A percentile compares a stretch with the other conserved stretches of the same genome.
These are phyloP conservation scores for Rossbeevera mucosa DNA, from an alignment of 768 basidiomycete species.

Conservation along the genomic window DNA sequence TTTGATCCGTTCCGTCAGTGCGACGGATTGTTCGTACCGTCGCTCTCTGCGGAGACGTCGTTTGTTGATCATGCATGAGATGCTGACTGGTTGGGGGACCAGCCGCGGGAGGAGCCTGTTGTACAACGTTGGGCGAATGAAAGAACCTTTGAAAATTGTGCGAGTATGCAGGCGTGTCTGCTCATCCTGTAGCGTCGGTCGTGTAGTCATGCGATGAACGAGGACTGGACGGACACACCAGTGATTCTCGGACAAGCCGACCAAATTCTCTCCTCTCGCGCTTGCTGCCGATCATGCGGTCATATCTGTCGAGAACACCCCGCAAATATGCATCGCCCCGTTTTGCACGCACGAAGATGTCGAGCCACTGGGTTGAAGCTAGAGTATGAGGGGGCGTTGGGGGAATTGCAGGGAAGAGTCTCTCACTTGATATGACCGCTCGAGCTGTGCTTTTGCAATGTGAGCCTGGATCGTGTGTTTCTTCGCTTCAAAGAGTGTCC, in stretches of 20 bases:
- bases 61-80: constrained; percentile 63
- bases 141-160: constrained; percentile 68
- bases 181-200: constrained; percentile 44
- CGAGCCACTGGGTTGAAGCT: constrained; percentile 44
- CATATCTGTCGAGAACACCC: constrained; percentile 53
- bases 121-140: constrained; percentile 57
- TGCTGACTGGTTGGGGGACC: constrained; percentile 69
- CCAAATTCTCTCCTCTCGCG: constrained; percentile 47
- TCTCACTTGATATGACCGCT: constrained; percentile 55
- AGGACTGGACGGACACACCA: constrained; percentile 38
- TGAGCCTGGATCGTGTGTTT: constrained; percentile 51
- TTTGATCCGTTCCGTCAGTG: constrained; percentile 31
- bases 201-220: neutral
- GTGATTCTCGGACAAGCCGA: constrained; percentile 42
- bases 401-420: neutral
- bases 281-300: constrained; percentile 49
- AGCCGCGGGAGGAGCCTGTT: constrained; percentile 76
- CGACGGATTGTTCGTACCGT: constrained; percentile 37
- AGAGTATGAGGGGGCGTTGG: neutral
- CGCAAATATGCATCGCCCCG: constrained; percentile 47
- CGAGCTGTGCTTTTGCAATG: constrained; percentile 43
- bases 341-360: constrained; percentile 49
- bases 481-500: constrained; percentile 49
- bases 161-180: constrained; percentile 48
- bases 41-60: constrained; percentile 42